Percentiles rank a stretch among this genome's conserved stretches.
Conservation (phyloP, 2,329 filamentous ascomycete species). For the Penicillium sp. region DNA sequence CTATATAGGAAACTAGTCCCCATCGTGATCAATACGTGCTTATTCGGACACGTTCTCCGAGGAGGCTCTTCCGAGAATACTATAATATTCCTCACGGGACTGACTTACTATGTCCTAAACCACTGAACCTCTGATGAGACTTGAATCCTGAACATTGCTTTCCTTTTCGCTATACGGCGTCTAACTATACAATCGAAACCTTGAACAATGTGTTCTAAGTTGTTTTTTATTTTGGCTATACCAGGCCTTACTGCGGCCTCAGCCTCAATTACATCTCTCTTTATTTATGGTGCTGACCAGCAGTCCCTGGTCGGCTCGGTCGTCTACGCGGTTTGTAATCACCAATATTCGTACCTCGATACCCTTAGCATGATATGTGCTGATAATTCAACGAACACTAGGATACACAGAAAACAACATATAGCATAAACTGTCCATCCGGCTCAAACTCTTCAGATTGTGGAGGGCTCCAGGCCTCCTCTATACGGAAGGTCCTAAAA, state of each 20-base stretch:
- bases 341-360: conserved; percentile 5
- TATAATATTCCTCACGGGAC: too few relatives aligned
- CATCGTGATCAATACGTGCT: too few relatives aligned
- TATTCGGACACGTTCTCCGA: too few relatives aligned
- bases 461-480: conserved; percentile 27
- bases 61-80: too few relatives aligned
- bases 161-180: too few relatives aligned
- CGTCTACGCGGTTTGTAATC: conserved; percentile 21
- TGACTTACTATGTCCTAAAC: too few relatives aligned
- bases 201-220: neutral
- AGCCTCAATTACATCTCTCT: conserved; percentile 22
- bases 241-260: neutral
- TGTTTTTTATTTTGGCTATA: neutral
- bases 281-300: conserved; percentile 21
- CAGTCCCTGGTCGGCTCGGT: conserved; percentile 26
- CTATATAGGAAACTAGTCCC: too few relatives aligned
- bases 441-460: conserved; percentile 23
- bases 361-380: neutral
- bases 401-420: neutral
- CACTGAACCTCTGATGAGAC: too few relatives aligned
- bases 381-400: neutral
- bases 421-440: conserved; percentile 1
- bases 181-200: neutral
- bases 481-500: conserved; percentile 16
- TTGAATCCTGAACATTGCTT: too few relatives aligned